phyloP scores from a whole-genome alignment of 164 flowering plant genomes.

The Tinospora cordifolia region DNA sequence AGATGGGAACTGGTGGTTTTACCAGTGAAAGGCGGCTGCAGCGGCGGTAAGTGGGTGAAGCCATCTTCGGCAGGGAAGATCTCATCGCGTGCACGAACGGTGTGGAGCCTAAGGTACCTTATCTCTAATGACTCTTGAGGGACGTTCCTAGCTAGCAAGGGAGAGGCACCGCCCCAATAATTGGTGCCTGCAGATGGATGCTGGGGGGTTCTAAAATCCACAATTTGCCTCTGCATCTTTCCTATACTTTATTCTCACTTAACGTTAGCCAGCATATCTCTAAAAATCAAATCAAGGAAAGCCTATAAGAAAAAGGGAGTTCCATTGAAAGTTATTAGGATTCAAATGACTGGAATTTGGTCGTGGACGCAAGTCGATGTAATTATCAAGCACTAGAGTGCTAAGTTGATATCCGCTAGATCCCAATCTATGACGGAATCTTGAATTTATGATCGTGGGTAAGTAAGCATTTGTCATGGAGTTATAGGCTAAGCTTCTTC shows the following conservation, averaged over 20 bases:
- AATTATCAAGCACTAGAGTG: not conserved
- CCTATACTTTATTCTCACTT: not conserved
- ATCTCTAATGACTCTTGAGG: conserved; percentile 54
- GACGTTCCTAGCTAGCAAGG: conserved; percentile 53
- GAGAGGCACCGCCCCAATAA: conserved; percentile 67
- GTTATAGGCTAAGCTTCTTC: conserved; percentile 1
- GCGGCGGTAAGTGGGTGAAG: conserved; percentile 1
- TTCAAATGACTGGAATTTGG: too few species aligned
- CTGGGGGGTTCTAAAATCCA: conserved; percentile 63
- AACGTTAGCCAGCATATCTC: not conserved
- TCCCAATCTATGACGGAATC: not conserved
- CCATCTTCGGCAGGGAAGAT: conserved; percentile 28
- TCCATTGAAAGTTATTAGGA: too few species aligned
- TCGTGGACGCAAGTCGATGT: too few species aligned
- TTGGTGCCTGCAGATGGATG: conserved; percentile 53
- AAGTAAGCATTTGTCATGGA: not conserved
- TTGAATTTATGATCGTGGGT: not conserved
- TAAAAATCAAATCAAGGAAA: not conserved
- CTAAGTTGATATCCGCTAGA: not conserved
- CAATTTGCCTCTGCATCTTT: conserved; percentile 27
- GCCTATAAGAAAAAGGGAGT: not conserved
- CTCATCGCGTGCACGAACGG: conserved; percentile 31
- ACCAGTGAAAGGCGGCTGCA: not conserved
- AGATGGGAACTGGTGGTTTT: not conserved
- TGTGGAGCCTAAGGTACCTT: conserved; percentile 44